Evolutionary conservation across 805 yeast genomes (phyloP).

Genomic region (Pichia cephalocereana): DNA sequence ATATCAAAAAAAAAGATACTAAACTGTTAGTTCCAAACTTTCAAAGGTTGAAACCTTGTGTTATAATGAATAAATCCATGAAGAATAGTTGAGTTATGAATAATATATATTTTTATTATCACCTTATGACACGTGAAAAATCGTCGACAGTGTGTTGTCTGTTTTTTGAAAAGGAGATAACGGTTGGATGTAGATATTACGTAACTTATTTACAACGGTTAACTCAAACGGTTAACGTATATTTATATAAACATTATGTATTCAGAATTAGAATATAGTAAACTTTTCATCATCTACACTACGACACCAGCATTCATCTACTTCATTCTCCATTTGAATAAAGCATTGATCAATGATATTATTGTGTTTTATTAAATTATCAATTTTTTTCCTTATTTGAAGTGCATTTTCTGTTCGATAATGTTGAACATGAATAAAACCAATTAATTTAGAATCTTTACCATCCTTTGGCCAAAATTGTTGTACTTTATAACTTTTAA

Average conservation of each 20-base stretch:
- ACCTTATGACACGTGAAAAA: too few relatives aligned
- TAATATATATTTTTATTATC: too few relatives aligned
- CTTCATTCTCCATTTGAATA: conserved; percentile 28
- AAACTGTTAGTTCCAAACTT: too few relatives aligned
- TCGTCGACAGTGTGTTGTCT: too few relatives aligned
- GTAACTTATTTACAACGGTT: too few relatives aligned
- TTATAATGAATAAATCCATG: too few relatives aligned
- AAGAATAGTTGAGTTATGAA: too few relatives aligned
- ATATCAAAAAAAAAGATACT: too few relatives aligned
- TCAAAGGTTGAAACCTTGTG: too few relatives aligned
- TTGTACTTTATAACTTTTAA: conserved; percentile 78
- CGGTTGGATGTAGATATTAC: too few relatives aligned
- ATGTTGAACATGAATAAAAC: conserved; percentile 76
- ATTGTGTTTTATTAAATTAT: conserved; percentile 18
- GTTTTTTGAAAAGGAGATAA: too few relatives aligned
- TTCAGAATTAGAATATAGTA: conserved; percentile 6
- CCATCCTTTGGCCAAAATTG: conserved; percentile 73
- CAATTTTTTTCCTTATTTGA: conserved; percentile 19
- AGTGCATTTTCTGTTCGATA: conserved; percentile 30
- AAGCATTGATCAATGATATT: conserved; percentile 18
- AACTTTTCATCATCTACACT: conserved; percentile 20
- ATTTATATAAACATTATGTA: not conserved
- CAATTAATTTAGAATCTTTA: conserved; percentile 38
- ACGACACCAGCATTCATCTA: conserved; percentile 33
- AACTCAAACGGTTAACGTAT: not conserved